Conservation (phyloP, 805 yeast species). For the Torulaspora microellipsoides region DNA sequence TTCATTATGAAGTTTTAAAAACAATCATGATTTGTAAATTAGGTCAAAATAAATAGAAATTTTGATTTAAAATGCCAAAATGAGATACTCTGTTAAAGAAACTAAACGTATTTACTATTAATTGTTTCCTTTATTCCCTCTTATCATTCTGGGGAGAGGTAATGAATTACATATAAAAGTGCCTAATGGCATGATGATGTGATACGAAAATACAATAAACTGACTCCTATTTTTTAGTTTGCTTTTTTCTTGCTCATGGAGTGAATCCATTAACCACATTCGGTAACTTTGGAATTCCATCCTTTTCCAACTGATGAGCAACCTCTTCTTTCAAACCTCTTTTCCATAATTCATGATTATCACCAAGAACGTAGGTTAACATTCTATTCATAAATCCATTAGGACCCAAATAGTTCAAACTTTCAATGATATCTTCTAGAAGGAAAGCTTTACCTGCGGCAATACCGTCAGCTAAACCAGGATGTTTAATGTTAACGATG, state of each 20-base stretch:
- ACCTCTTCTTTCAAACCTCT: conserved; percentile 31
- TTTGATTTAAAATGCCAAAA: too few relatives aligned
- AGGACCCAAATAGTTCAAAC: conserved; percentile 47
- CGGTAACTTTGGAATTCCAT: conserved; percentile 26
- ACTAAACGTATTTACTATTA: too few relatives aligned
- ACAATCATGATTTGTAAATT: too few relatives aligned
- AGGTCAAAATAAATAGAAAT: too few relatives aligned
- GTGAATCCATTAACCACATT: conserved; percentile 5
- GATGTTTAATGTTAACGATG: conserved; percentile 68
- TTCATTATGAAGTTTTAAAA: too few relatives aligned
- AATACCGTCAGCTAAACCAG: conserved; percentile 64
- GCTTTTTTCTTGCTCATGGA: too few relatives aligned
- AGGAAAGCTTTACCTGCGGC: conserved; percentile 76
- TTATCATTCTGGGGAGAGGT: too few relatives aligned
- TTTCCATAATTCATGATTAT: conserved; percentile 71
- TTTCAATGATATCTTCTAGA: conserved; percentile 76
- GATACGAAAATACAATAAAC: too few relatives aligned
- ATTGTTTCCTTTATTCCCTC: too few relatives aligned
- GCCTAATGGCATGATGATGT: too few relatives aligned
- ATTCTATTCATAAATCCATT: conserved; percentile 57
- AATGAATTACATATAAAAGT: neutral
- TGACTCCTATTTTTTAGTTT: too few relatives aligned
- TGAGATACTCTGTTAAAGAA: too few relatives aligned
- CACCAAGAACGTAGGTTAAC: conserved; percentile 66
- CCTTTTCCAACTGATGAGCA: conserved; percentile 23